Base-by-base conservation (phyloP, 2,329 filamentous ascomycete genomes). In the Fusarium continuum region DNA sequence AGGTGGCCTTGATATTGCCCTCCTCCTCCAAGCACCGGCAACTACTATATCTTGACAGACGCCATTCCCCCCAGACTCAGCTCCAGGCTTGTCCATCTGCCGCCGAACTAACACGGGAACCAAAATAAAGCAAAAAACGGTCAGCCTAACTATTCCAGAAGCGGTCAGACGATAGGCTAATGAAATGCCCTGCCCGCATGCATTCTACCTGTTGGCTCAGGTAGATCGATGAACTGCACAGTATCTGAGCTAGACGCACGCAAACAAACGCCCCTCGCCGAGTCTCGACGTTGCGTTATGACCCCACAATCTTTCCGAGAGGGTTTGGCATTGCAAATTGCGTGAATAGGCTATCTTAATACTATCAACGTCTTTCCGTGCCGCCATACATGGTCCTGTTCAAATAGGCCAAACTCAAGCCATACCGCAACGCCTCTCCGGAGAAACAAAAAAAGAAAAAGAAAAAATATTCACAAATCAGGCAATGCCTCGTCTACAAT, bases 141-240 rank as follows among this genome's bases (percentile, higher is more conserved):
- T 13, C 39, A 44, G 35, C 16, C 26, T n/a, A n/a, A n/a, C n/a
- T 28, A 43, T 16, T 14, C 44, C 19, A 44, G 4, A 49, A 43
- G 14, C 17, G 29, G 23, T 34, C 44, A 7, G 9, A 11, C 6
- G 17, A 39, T 62, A 58, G 56, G 50, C 51, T 38, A 50, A 44
- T 44, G 28, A 8, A 10, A 6, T 36, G 4, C 34, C 17, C 17
- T 35, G 13, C 10, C 8, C 14, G 11, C 6, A 29, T 14, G 14
- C 14, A 13, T 14, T 14, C 28, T 36, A 17, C 34, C 11, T 17
- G 34, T 36, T 20, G 34, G 19, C n/a, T n/a, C n/a, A n/a, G n/a
- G n/a, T n/a, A n/a, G n/a, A n/a, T n/a, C 5, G n/a, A 19, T 8
- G 6, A 17, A 16, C 6, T 26, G 29, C n/a, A 28, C 31, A 55